Percentiles rank a stretch among this genome's conserved stretches.
Evolutionary conservation across 2,329 filamentous ascomycete species (phyloP).

Genomic region (Canariomyces notabilis): DNA sequence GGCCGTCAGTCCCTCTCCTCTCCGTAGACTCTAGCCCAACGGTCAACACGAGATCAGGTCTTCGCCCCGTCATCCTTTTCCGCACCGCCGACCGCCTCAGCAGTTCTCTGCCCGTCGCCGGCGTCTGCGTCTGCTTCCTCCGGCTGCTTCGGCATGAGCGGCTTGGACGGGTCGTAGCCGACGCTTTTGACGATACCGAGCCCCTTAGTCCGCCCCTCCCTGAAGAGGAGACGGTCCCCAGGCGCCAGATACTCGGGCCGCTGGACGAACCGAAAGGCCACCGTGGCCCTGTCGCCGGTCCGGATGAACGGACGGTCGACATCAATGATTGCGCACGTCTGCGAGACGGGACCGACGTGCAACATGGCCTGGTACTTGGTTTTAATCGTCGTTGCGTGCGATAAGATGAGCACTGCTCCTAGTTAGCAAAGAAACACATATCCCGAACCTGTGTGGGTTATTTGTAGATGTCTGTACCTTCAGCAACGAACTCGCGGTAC

Average conservation of each 20-base stretch:
- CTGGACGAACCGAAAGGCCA: constrained; percentile 93
- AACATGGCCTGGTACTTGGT: constrained; percentile 97
- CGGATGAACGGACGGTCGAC: constrained; percentile 94
- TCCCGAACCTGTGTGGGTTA: not conserved
- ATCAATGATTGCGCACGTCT: constrained; percentile 96
- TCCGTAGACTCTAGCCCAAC: constrained; percentile 4
- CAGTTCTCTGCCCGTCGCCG: constrained; percentile 1
- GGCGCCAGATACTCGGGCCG: constrained; percentile 86
- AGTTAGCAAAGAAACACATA: constrained; percentile 1
- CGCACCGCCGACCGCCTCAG: not conserved
- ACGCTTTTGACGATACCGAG: constrained; percentile 89
- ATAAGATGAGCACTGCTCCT: constrained; percentile 74
- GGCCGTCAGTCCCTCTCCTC: too few relatives aligned
- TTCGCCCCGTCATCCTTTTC: constrained; percentile 1
- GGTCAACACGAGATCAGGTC: constrained; percentile 3
- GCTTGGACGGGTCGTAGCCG: constrained; percentile 69
- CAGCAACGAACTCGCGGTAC: constrained; percentile 70
- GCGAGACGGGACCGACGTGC: constrained; percentile 88
- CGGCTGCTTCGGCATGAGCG: constrained; percentile 30
- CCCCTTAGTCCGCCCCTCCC: constrained; percentile 92
- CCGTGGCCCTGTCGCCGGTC: constrained; percentile 87
- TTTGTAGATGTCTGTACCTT: constrained; percentile 45
- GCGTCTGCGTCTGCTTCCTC: constrained; percentile 5
- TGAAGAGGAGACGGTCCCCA: constrained; percentile 85
- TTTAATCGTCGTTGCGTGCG: constrained; percentile 94